These are phyloP conservation scores for Quercus berberidifolia DNA, from an alignment of 306 rosid genomes.

Conservation along the genomic window DNA sequence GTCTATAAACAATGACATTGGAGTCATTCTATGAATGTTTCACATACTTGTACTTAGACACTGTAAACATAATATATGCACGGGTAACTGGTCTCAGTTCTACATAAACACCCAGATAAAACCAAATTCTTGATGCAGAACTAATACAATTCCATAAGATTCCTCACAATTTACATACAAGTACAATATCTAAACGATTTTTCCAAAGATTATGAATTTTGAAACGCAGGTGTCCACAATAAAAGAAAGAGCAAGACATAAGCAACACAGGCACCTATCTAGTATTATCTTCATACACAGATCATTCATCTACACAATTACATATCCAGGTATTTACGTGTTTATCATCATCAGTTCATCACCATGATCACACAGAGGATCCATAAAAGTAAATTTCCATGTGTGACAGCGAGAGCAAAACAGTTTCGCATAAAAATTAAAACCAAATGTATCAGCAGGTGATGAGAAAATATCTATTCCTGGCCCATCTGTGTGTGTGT, in stretches of 20 bases:
- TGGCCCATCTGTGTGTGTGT: background rate
- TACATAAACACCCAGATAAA: background rate
- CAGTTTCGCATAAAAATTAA: too few relatives aligned
- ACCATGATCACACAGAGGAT: background rate
- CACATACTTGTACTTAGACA: too few relatives aligned
- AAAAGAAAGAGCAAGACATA: background rate
- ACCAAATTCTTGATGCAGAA: background rate
- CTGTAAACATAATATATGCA: too few relatives aligned
- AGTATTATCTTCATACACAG: background rate
- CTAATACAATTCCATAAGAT: background rate
- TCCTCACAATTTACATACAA: too few relatives aligned
- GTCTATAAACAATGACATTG: too few relatives aligned
- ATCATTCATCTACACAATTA: background rate
- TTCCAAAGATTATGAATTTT: background rate
- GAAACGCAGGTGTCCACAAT: background rate
- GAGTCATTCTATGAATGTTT: too few relatives aligned
- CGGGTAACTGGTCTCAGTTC: background rate
- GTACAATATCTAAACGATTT: background rate
- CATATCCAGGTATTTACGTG: background rate
- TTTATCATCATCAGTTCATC: background rate
- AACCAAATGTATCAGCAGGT: background rate
- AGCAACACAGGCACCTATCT: background rate
- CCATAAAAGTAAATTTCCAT: background rate
- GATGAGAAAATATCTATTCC: background rate
- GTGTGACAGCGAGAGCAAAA: background rate